These are phyloP conservation scores for Aristolochia contorta DNA, from an alignment of 164 flowering plant species.

Conservation along the genomic window DNA sequence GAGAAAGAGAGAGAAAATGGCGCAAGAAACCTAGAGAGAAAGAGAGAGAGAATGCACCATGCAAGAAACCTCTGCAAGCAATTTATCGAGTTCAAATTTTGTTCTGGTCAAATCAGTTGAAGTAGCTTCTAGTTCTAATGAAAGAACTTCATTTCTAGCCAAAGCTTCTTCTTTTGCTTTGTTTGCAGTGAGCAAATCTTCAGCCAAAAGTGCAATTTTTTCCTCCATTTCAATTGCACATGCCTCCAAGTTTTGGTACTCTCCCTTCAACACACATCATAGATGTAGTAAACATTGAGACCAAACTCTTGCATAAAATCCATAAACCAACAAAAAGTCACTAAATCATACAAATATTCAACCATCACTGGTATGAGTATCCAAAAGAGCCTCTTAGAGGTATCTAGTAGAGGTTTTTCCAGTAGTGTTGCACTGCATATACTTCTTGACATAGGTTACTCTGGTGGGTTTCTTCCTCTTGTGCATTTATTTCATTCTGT, in stretches of 20 bases:
- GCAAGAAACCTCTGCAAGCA: slow-evolving; percentile 50
- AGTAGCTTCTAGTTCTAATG: slow-evolving; percentile 44
- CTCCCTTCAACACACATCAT: slow-evolving; percentile 28
- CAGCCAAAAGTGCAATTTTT: slow-evolving; percentile 74
- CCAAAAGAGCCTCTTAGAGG: no score
- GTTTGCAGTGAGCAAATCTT: slow-evolving; percentile 37
- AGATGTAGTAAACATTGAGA: neutral
- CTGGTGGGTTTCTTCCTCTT: no score
- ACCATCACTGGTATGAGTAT: no score
- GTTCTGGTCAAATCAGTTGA: slow-evolving; percentile 33
- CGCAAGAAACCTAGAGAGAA: no score
- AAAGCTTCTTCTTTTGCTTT: slow-evolving; percentile 48
- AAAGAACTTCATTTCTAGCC: slow-evolving; percentile 38
- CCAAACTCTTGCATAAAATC: neutral
- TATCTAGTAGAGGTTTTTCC: no score
- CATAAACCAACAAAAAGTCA: no score
- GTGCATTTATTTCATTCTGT: no score
- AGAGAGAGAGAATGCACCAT: slow-evolving; percentile 40
- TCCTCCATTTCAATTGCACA: slow-evolving; percentile 81
- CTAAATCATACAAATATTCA: no score
- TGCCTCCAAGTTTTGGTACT: slow-evolving; percentile 65
- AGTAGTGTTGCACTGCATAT: no score
- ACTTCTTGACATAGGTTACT: no score
- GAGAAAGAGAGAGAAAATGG: no score
- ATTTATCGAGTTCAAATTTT: slow-evolving; percentile 27